These are phyloP conservation scores for Exophiala oligosperma DNA, from an alignment of 2,329 filamentous ascomycete genomes.

Conservation along the genomic window DNA sequence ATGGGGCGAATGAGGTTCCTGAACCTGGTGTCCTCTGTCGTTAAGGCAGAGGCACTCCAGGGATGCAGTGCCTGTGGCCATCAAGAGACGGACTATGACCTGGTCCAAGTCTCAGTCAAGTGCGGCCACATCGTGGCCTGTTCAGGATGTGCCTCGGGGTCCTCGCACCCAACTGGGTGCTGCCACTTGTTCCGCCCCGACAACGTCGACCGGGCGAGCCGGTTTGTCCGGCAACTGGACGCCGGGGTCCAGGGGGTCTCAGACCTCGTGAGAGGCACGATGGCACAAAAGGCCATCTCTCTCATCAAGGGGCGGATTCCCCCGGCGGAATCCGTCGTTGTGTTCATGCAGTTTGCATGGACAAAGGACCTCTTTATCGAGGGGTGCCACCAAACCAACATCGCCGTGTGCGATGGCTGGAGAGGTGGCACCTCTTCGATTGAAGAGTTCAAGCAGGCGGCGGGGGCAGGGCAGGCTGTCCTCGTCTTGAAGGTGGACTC, in stretches of 20 bases:
- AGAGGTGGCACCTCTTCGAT: constrained; percentile 38
- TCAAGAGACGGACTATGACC: constrained; percentile 30
- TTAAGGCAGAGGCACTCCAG: constrained; percentile 5
- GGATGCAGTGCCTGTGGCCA: constrained; percentile 38
- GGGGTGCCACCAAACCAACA: constrained; percentile 10
- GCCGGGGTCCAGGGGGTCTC: neutral
- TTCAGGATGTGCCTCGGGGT: neutral
- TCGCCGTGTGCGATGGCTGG: constrained; percentile 37
- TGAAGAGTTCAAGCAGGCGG: constrained; percentile 41
- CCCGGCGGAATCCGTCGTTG: constrained; percentile 50
- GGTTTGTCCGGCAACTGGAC: constrained; percentile 1
- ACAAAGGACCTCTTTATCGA: constrained; percentile 13
- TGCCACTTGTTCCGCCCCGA: constrained; percentile 2
- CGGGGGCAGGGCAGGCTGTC: constrained; percentile 36
- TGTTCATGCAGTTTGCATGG: constrained; percentile 52
- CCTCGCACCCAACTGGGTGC: constrained; percentile 1
- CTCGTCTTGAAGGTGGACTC: constrained; percentile 59
- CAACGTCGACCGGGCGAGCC: constrained; percentile 2
- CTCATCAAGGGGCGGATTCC: constrained; percentile 43
- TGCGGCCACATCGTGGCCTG: constrained; percentile 50
- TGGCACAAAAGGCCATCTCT: constrained; percentile 48
- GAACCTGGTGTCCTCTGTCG: neutral
- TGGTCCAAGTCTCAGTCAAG: constrained; percentile 44
- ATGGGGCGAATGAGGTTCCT: constrained; percentile 4
- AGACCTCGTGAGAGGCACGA: constrained; percentile 40